Conservation (phyloP, 75 land plant genomes). For the Selaginella moellendorffii region DNA sequence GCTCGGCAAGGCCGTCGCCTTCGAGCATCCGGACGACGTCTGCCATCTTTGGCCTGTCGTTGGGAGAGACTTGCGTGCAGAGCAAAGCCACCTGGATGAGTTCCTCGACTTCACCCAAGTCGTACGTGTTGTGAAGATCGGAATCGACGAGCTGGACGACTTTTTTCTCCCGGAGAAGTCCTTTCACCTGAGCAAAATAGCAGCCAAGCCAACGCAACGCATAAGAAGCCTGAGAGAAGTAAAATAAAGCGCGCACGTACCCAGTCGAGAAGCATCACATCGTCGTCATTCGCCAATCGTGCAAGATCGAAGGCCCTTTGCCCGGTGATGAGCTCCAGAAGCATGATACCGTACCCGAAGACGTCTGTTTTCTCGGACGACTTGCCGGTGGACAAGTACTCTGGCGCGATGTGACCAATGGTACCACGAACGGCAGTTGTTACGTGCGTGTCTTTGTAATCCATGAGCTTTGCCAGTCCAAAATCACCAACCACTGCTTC, state of each 20-base stretch:
- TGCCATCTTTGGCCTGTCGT: slow-evolving; percentile 32
- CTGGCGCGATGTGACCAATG: slow-evolving; percentile 5
- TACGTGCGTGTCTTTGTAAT: slow-evolving; percentile 4
- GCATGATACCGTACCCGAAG: slow-evolving; percentile 3
- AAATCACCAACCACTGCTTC: background rate
- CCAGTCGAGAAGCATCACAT: slow-evolving; percentile 3
- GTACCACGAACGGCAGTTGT: slow-evolving; percentile 4
- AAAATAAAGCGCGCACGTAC: background rate
- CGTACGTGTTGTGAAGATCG: slow-evolving; percentile 38
- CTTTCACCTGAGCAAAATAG: slow-evolving; percentile 31
- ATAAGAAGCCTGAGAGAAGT: background rate
- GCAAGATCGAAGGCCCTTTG: slow-evolving; percentile 9
- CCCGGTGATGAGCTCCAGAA: background rate
- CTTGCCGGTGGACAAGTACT: slow-evolving; percentile 6
- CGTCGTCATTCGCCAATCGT: slow-evolving; percentile 2
- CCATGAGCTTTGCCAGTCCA: background rate
- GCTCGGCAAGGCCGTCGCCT: slow-evolving; percentile 65
- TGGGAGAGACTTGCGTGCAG: background rate
- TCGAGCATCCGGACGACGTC: slow-evolving; percentile 68
- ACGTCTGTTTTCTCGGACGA: slow-evolving; percentile 5
- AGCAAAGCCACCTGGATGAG: slow-evolving; percentile 1
- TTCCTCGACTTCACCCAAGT: slow-evolving; percentile 26
- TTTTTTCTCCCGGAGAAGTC: slow-evolving; percentile 46
- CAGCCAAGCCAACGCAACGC: background rate
- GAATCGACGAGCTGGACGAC: slow-evolving; percentile 40